Base-by-base conservation (phyloP, 1,139 yeast genomes). In the Yamadazyma blattariae region DNA sequence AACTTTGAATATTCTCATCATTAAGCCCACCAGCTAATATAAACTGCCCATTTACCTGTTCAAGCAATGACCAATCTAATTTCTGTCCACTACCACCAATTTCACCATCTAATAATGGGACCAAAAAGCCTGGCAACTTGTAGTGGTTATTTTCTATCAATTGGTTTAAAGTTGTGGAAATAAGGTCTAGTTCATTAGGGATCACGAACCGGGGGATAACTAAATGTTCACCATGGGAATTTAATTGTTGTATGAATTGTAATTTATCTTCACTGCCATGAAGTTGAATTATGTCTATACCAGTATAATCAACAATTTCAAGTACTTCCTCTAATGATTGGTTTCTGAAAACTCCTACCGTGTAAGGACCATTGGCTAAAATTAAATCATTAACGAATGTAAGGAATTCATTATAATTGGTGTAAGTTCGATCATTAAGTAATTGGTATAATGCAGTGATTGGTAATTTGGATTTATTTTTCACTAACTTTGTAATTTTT, bases 321-420 rank as follows among this genome's bases (percentile, higher is more conserved):
- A 70, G 56, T 0, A 90, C 83, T 14, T 82, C 83, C 2, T 75
- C 80, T 2, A 82, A 50, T 0, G 81, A 53, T 57, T 90, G 97
- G 56, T 92, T 88, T 41, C 92, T 70, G 60, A 92, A 89, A 2
- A 92, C 98, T 1, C 97, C 98, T 2, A 89, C 97, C 3, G 85
- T 57, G 47, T 67, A 74, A 0, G 96, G 96, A 0, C 90, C 86
- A 39, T 74, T 67, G 30, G 60, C 63, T 3, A 47, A 41, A 4
- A 80, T 45, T 11, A 59, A 46, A n/a, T 48, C 41, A 1, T 59
- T 37, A 2, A 65, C 54, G 3, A 46, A 41, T 2, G 50, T 52
- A 44, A 72, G 72, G 57, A 70, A 73, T n/a, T 54, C 64, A 2
- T 48, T 46, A 2, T 52, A 42, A 18, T 41, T 37, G 1, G 36